These are phyloP conservation scores for Kondoa subrosea DNA, from an alignment of 768 basidiomycete genomes.

Conservation along the genomic window DNA sequence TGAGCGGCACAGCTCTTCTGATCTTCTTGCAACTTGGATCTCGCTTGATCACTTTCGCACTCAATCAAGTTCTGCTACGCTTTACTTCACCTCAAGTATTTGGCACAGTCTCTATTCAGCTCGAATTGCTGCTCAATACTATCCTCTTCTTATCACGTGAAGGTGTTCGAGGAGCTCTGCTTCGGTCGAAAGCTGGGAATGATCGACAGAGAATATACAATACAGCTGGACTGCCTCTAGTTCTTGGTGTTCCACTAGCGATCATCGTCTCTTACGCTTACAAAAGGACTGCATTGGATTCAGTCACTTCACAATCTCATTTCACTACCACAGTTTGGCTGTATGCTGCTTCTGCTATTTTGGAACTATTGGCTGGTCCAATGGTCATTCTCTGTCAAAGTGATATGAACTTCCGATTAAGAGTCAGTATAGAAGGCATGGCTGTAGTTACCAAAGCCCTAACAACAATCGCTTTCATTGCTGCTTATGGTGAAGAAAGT, in stretches of 20 bases:
- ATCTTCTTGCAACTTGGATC: slow-evolving; percentile 74
- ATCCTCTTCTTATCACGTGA: slow-evolving; percentile 87
- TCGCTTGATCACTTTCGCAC: slow-evolving; percentile 62
- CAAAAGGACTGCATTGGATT: slow-evolving; percentile 37
- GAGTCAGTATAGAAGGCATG: slow-evolving; percentile 71
- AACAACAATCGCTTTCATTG: slow-evolving; percentile 50
- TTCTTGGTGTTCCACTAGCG: slow-evolving; percentile 51
- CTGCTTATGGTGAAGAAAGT: slow-evolving; percentile 34
- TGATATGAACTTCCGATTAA: slow-evolving; percentile 44
- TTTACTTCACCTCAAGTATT: slow-evolving; percentile 69
- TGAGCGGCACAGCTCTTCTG: slow-evolving; percentile 32
- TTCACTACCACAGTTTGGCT: slow-evolving; percentile 48
- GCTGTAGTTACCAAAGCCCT: slow-evolving; percentile 61
- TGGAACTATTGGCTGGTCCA: slow-evolving; percentile 70
- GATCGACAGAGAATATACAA: slow-evolving; percentile 4
- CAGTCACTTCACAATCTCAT: slow-evolving; percentile 40
- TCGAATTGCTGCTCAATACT: slow-evolving; percentile 75
- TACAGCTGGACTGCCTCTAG: slow-evolving; percentile 9
- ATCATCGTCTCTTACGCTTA: slow-evolving; percentile 38
- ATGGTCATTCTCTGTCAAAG: slow-evolving; percentile 56
- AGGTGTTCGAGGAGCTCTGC: slow-evolving; percentile 68
- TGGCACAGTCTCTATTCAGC: slow-evolving; percentile 78
- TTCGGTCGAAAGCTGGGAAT: slow-evolving; percentile 29
- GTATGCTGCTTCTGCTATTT: slow-evolving; percentile 56
- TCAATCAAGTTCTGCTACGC: slow-evolving; percentile 76